Evolutionary conservation across 1,139 yeast genomes (phyloP).

Genomic region (Yamadazyma trypodendri): DNA sequence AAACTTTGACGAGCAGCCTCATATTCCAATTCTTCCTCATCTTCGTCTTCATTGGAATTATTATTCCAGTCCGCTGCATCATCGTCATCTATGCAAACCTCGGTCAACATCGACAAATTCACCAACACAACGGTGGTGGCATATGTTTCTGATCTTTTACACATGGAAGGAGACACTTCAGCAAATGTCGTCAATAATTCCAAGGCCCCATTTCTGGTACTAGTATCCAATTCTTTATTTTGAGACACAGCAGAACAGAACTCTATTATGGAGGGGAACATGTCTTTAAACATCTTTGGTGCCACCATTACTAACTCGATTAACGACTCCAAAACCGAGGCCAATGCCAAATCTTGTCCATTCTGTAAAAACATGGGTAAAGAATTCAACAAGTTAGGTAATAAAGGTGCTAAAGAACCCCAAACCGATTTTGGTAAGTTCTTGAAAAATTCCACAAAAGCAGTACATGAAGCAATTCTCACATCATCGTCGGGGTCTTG

Average conservation of each 20-base stretch:
- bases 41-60: conserved; percentile 74
- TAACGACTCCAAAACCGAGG: conserved; percentile 83
- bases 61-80: conserved; percentile 88
- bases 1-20: conserved; percentile 92
- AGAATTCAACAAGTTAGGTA: conserved; percentile 82
- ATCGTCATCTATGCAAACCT: conserved; percentile 86
- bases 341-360: conserved; percentile 78
- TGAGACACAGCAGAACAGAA: conserved; percentile 82
- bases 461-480: conserved; percentile 87
- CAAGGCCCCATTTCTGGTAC: conserved; percentile 80
- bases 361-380: conserved; percentile 78
- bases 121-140: conserved; percentile 70
- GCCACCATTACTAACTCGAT: conserved; percentile 91
- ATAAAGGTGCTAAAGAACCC: conserved; percentile 70
- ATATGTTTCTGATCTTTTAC: conserved; percentile 75
- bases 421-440: conserved; percentile 76
- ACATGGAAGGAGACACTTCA: conserved; percentile 94
- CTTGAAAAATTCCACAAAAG: conserved; percentile 87
- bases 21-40: conserved; percentile 83
- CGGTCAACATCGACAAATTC: conserved; percentile 85
- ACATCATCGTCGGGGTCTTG: conserved; percentile 78
- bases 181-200: conserved; percentile 88
- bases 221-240: conserved; percentile 74
- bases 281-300: conserved; percentile 88
- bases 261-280: conserved; percentile 83